Evolutionary conservation across 345 rosid species (phyloP).

Genomic region (Mercurialis annua): DNA sequence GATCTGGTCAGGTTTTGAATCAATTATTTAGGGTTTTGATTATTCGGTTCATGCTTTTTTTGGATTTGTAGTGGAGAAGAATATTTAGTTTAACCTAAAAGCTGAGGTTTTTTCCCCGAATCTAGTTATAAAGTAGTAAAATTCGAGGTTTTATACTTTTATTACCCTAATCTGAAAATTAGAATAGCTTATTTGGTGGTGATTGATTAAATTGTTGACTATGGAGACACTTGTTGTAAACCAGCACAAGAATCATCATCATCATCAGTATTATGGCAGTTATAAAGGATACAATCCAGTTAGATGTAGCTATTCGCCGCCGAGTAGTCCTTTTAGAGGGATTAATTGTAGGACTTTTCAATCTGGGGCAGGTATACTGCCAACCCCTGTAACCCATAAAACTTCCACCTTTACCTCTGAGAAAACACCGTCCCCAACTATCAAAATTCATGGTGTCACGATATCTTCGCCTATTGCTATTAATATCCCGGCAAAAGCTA

Average conservation of each 20-base stretch:
- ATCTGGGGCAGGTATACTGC: conserved; percentile 71
- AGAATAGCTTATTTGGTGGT: conserved; percentile 13
- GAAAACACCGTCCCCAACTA: conserved; percentile 27
- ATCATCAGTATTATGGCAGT: conserved; percentile 52
- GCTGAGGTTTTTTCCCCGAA: neutral
- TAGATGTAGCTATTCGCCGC: conserved; percentile 49
- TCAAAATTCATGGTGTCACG: conserved; percentile 7
- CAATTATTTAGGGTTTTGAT: neutral
- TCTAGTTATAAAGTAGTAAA: conserved; percentile 5
- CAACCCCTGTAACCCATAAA: conserved; percentile 42
- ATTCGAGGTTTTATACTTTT: conserved; percentile 6
- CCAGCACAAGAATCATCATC: conserved; percentile 67
- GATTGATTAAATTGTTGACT: conserved; percentile 22
- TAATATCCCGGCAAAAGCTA: conserved; percentile 23
- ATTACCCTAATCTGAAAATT: neutral
- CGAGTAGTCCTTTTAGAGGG: conserved; percentile 51
- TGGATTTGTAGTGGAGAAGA: conserved; percentile 39
- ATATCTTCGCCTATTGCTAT: conserved; percentile 56
- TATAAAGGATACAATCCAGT: conserved; percentile 40
- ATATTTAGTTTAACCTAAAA: conserved; percentile 20
- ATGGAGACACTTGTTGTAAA: conserved; percentile 84
- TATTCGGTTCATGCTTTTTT: conserved; percentile 23
- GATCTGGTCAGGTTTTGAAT: conserved; percentile 30
- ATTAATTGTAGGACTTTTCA: conserved; percentile 74
- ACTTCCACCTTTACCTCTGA: conserved; percentile 27